These are phyloP conservation scores for Globisporangium apiculatum DNA, from an alignment of 352 stramenopile genomes.

Conservation along the genomic window DNA sequence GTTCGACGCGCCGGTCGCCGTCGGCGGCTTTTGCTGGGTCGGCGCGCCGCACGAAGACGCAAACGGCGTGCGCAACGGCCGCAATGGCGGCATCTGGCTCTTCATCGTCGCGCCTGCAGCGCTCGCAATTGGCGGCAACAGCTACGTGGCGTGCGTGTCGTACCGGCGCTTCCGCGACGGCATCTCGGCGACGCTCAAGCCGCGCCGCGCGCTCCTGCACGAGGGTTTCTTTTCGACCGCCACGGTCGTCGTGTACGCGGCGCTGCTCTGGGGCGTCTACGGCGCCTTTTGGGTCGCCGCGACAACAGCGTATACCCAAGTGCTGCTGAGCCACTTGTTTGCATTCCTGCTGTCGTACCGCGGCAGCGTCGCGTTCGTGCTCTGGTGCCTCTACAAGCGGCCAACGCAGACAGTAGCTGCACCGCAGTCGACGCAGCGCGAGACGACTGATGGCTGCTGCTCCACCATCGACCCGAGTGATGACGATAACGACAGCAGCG, in stretches of 20 bases:
- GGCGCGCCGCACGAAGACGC: constrained; percentile 33
- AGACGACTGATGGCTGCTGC: not conserved
- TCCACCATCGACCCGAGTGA: not conserved
- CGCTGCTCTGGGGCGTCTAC: constrained; percentile 63
- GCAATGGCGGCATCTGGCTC: constrained; percentile 43
- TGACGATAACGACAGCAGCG: constrained; percentile 47
- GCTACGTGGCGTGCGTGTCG: constrained; percentile 63
- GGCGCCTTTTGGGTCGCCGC: constrained; percentile 51
- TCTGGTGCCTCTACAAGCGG: constrained; percentile 68
- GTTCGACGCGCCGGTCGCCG: constrained; percentile 47
- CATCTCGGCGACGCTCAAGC: constrained; percentile 51
- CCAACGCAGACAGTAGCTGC: constrained; percentile 11
- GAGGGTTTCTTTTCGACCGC: constrained; percentile 70
- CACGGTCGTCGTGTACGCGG: constrained; percentile 58
- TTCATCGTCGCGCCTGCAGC: constrained; percentile 55
- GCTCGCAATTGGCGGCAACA: constrained; percentile 47
- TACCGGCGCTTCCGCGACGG: constrained; percentile 52
- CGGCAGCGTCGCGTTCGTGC: constrained; percentile 57
- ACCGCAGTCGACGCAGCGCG: constrained; percentile 11
- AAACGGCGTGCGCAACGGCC: constrained; percentile 20
- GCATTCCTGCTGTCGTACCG: constrained; percentile 66
- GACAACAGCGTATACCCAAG: constrained; percentile 17
- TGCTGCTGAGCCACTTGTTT: constrained; percentile 51
- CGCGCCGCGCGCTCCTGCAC: constrained; percentile 44
- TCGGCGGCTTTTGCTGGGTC: constrained; percentile 73